Evolutionary conservation across 768 basidiomycete genomes (phyloP).

Genomic region (Pleurotus salmoneostramineus): DNA sequence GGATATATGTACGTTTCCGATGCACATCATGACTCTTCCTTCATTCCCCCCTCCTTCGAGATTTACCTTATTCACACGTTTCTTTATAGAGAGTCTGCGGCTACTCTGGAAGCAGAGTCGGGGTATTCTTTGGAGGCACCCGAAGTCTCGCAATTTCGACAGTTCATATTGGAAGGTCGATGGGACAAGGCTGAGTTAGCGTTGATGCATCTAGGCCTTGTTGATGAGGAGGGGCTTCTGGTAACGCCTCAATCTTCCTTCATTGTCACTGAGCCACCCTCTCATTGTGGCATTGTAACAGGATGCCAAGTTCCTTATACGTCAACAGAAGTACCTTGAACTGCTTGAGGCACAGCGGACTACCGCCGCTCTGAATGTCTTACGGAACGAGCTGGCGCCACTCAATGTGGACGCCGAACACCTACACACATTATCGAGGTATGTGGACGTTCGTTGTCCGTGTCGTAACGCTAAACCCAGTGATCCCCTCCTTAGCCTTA

Average conservation of each 20-base stretch:
- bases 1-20: conserved; percentile 58
- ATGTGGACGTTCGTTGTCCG: conserved; percentile 12
- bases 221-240: conserved; percentile 64
- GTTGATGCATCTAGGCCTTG: conserved; percentile 64
- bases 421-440: conserved; percentile 89
- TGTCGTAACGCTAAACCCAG: neutral
- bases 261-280: neutral
- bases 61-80: neutral
- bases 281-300: conserved; percentile 24
- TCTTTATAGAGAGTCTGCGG: conserved; percentile 72
- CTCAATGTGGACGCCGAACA: conserved; percentile 75
- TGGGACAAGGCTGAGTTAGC: conserved; percentile 79
- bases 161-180: conserved; percentile 71
- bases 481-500: conserved; percentile 46
- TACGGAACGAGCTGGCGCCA: conserved; percentile 87
- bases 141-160: conserved; percentile 76
- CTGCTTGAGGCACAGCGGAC: conserved; percentile 78
- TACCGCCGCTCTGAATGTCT: conserved; percentile 76
- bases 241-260: conserved; percentile 33
- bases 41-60: neutral
- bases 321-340: conserved; percentile 95
- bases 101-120: conserved; percentile 87
- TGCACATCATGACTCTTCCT: conserved; percentile 4
- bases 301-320: conserved; percentile 85
- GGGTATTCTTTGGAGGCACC: conserved; percentile 82